A percentile compares a stretch with the other conserved stretches of the same genome.
Conservation (phyloP, 108 stramenopile species). For the Cyclotella atomus region DNA sequence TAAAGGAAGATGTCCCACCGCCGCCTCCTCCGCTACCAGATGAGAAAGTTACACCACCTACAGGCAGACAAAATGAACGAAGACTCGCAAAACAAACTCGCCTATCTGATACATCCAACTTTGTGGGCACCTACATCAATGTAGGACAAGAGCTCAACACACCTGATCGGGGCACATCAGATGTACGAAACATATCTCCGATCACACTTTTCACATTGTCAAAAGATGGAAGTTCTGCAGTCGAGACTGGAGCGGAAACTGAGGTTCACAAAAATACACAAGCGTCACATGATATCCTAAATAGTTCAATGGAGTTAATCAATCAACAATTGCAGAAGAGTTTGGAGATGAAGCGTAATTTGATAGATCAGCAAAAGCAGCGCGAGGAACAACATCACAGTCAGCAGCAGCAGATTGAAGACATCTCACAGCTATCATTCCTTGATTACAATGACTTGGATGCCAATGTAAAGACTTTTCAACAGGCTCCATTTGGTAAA, state of each 20-base stretch:
- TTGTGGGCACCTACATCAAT: slow-evolving; percentile 17
- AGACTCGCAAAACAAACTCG: background rate
- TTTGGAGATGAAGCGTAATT: background rate
- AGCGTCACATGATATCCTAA: background rate
- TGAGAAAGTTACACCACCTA: background rate
- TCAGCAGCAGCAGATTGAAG: background rate
- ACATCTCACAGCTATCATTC: background rate
- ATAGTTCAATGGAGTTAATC: background rate
- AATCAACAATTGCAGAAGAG: slow-evolving; percentile 4
- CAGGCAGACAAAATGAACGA: background rate
- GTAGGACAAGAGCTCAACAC: background rate
- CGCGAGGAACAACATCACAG: background rate
- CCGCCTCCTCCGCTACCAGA: background rate
- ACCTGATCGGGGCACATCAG: background rate
- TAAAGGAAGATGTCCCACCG: background rate
- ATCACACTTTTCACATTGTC: background rate
- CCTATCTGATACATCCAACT: slow-evolving; percentile 1
- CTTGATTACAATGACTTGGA: slow-evolving; percentile 3
- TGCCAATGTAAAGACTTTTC: background rate
- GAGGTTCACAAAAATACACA: slow-evolving; percentile 2
- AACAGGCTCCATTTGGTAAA: background rate
- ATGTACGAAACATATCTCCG: background rate
- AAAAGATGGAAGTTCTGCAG: slow-evolving; percentile 1
- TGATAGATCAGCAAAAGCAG: background rate
- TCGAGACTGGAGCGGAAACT: background rate